phyloP scores from a whole-genome alignment of 2,329 filamentous ascomycete species.

The Samsoniella hepiali region DNA sequence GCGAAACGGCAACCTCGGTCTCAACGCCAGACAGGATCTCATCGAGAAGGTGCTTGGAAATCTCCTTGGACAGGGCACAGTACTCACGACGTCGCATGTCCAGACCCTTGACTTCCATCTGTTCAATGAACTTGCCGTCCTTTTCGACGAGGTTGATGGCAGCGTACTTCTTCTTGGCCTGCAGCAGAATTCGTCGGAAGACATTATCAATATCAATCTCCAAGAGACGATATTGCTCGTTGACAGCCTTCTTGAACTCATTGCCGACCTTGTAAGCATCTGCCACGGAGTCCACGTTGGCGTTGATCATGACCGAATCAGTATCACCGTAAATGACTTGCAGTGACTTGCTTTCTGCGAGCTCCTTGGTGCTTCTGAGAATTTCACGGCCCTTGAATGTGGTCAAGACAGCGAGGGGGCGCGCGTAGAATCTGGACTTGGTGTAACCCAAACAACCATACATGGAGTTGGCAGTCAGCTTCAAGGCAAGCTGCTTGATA shows the following conservation, averaged over 20 bases:
- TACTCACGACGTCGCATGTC: constrained; percentile 98
- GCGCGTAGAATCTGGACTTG: constrained; percentile 94
- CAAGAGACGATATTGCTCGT: constrained; percentile 84
- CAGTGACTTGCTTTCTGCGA: constrained; percentile 85
- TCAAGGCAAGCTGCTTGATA: constrained; percentile 94
- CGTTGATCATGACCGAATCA: constrained; percentile 99
- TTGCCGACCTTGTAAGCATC: constrained; percentile 88
- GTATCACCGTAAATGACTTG: constrained; percentile 99
- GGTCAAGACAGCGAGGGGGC: constrained; percentile 90
- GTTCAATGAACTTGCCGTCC: constrained; percentile 86
- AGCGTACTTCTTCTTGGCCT: constrained; percentile 99
- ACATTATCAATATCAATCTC: constrained; percentile 99
- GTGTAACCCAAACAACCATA: constrained; percentile 97
- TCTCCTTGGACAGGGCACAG: constrained; percentile 91
- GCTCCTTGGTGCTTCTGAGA: constrained; percentile 88
- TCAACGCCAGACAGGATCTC: constrained; percentile 94
- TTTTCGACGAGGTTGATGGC: constrained; percentile 90
- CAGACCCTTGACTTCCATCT: constrained; percentile 96
- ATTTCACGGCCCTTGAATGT: constrained; percentile 98
- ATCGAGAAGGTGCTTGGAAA: constrained; percentile 84
- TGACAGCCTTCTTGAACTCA: constrained; percentile 93
- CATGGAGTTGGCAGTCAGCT: constrained; percentile 99
- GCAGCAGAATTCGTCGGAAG: constrained; percentile 86
- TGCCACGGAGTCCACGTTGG: constrained; percentile 88
- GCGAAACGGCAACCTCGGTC: constrained; percentile 78